Percentiles rank a stretch among this genome's conserved stretches.
Evolutionary conservation across 2,329 filamentous ascomycete species (phyloP).

Genomic region (Alternaria gansuensis): DNA sequence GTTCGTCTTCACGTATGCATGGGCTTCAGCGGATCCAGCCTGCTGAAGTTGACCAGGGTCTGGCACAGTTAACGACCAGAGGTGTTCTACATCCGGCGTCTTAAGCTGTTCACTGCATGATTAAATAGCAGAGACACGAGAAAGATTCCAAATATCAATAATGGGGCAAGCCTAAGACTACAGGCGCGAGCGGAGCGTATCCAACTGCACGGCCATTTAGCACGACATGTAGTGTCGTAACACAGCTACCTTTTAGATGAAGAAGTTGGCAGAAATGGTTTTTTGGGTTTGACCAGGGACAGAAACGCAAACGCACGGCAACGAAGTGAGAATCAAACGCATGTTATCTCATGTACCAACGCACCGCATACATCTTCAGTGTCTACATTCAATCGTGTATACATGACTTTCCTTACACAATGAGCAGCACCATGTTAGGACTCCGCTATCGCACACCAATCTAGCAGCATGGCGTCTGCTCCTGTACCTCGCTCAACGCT

Average conservation of each 20-base stretch:
- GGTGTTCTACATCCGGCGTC: not conserved
- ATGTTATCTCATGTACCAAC: not conserved
- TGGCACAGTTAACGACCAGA: not conserved
- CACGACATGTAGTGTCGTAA: constrained; percentile 3
- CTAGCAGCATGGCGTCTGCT: not conserved
- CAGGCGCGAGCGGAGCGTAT: constrained; percentile 5
- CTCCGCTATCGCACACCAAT: not conserved
- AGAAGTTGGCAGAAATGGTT: not conserved
- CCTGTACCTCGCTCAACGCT: not conserved
- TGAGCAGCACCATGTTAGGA: not conserved
- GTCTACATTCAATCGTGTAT: not conserved
- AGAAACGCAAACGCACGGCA: not conserved
- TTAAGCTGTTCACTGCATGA: not conserved
- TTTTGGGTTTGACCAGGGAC: not conserved
- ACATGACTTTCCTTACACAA: constrained; percentile 1
- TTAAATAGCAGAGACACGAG: not conserved
- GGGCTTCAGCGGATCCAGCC: not conserved
- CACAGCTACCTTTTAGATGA: not conserved
- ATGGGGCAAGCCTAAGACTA: constrained; percentile 3
- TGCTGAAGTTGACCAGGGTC: not conserved
- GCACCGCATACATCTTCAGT: not conserved
- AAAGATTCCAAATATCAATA: constrained; percentile 1
- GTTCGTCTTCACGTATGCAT: not conserved
- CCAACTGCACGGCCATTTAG: not conserved
- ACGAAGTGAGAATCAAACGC: not conserved